These are phyloP conservation scores for Thielaviopsis punctulata DNA, from an alignment of 2,329 filamentous ascomycete genomes.

Conservation along the genomic window DNA sequence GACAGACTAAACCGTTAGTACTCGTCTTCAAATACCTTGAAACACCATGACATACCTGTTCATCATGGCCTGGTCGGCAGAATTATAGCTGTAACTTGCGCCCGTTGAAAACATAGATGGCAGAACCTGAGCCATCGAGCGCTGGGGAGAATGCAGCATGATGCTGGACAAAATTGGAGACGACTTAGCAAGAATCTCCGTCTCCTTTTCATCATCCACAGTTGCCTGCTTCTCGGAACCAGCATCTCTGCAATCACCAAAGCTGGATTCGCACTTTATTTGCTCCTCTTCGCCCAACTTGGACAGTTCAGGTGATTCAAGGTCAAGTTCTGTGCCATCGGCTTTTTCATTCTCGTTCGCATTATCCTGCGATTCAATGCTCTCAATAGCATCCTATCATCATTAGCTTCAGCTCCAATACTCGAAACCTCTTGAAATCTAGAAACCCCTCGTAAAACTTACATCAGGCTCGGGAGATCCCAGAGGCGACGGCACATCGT, in stretches of 20 bases:
- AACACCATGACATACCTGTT: background rate
- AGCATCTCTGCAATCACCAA: too few species aligned
- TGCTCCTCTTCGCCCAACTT: too few species aligned
- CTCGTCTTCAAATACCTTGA: background rate
- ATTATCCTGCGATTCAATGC: too few species aligned
- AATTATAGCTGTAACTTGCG: background rate
- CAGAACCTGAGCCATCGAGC: background rate
- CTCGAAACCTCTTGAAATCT: too few species aligned
- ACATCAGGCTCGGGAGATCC: constrained; percentile 1
- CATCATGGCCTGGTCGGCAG: constrained; percentile 4
- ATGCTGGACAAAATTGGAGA: background rate
- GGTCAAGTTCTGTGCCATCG: too few species aligned
- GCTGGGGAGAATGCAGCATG: background rate
- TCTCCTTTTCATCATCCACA: background rate
- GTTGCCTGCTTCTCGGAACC: background rate
- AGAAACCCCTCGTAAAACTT: background rate
- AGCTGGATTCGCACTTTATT: too few species aligned
- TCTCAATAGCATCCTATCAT: too few species aligned
- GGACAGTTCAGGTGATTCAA: too few species aligned
- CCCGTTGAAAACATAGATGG: background rate
- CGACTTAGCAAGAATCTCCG: background rate
- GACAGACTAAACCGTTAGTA: background rate
- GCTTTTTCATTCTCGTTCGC: too few species aligned
- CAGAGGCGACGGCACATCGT: constrained; percentile 34
- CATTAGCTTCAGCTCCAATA: too few species aligned